Conservation (phyloP, 345 rosid species). For the Citrus sp. region DNA sequence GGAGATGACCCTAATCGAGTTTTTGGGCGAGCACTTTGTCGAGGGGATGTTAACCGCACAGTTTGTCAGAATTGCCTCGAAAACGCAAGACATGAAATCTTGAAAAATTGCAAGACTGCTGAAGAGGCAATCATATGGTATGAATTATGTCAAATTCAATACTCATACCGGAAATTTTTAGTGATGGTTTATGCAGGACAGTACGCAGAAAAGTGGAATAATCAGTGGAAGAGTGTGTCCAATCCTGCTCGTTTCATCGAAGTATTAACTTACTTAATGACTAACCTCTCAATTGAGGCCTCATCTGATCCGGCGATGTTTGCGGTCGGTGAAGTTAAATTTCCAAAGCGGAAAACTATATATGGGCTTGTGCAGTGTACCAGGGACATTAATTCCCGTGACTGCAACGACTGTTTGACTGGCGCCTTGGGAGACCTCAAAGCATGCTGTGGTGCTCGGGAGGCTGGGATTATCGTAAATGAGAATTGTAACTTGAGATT, state of each 20-base stretch:
- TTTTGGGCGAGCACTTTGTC: constrained; percentile 33
- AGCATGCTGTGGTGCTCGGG: constrained; percentile 6
- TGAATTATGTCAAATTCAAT: constrained; percentile 36
- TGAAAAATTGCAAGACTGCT: constrained; percentile 1
- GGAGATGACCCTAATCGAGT: constrained; percentile 17
- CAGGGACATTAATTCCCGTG: constrained; percentile 20
- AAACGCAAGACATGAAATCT: constrained; percentile 21
- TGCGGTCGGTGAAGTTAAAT: constrained; percentile 19
- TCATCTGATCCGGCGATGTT: constrained; percentile 26
- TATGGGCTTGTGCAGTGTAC: constrained; percentile 40
- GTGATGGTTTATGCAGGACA: constrained; percentile 28
- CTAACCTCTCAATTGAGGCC: constrained; percentile 16
- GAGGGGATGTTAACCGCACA: constrained; percentile 23
- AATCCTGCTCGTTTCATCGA: constrained; percentile 13
- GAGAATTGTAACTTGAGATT: constrained; percentile 36
- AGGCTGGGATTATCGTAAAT: constrained; percentile 33
- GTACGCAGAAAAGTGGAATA: constrained; percentile 13
- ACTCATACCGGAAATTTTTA: constrained; percentile 14
- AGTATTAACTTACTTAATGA: constrained; percentile 17
- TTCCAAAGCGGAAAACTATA: constrained; percentile 4
- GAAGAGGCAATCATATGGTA: constrained; percentile 31
- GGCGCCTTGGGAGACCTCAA: constrained; percentile 24
- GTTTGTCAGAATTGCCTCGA: constrained; percentile 27
- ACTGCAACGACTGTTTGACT: constrained; percentile 21
- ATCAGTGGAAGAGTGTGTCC: constrained; percentile 5